phyloP scores from a whole-genome alignment of 768 basidiomycete genomes.

The Pholiota conissans region DNA sequence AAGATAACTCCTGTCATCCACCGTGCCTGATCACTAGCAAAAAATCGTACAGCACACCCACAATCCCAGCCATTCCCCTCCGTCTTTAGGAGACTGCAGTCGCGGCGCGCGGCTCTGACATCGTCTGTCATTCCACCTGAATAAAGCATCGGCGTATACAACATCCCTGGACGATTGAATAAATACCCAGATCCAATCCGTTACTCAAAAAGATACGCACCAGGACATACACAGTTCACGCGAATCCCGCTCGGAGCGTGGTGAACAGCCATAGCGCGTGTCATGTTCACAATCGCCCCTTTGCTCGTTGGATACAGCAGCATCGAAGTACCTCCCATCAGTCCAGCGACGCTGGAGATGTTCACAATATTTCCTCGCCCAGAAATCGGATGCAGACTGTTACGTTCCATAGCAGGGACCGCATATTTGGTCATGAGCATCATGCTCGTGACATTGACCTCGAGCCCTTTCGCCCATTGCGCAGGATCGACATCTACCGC shows the following conservation, averaged over 20 bases:
- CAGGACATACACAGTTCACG: conserved; percentile 42
- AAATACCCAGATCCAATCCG: no score
- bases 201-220: conserved; percentile 18
- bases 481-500: conserved; percentile 37
- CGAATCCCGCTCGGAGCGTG: conserved; percentile 39
- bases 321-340: conserved; percentile 38
- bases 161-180: conserved; percentile 29
- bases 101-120: conserved; percentile 34
- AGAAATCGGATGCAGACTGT: conserved; percentile 24
- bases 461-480: conserved; percentile 35
- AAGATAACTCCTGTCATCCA: conserved; percentile 43
- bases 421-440: conserved; percentile 44
- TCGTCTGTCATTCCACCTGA: conserved; percentile 34
- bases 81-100: conserved; percentile 36
- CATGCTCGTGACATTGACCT: conserved; percentile 43
- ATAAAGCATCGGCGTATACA: conserved; percentile 43
- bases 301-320: conserved; percentile 43
- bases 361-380: conserved; percentile 43
- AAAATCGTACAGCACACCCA: conserved; percentile 37
- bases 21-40: conserved; percentile 41
- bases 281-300: conserved; percentile 44
- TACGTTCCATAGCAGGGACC: conserved; percentile 42
- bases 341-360: conserved; percentile 37
- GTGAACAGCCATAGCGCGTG: conserved; percentile 43
- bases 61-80: conserved; percentile 47